These are phyloP conservation scores for Colletotrichum sp. DNA, from an alignment of 2,329 filamentous ascomycete genomes.

Conservation along the genomic window DNA sequence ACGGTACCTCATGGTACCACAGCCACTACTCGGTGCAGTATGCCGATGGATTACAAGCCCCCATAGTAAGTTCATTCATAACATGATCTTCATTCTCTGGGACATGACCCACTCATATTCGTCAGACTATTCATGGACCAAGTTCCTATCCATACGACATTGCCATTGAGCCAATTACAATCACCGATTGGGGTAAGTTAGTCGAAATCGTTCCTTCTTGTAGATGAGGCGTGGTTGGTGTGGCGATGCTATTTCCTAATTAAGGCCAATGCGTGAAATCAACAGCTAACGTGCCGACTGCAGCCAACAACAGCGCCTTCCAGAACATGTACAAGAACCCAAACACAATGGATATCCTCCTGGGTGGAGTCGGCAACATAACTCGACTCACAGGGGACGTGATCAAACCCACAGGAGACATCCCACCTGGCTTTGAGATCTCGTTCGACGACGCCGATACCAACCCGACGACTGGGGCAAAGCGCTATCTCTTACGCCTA, in stretches of 20 bases:
- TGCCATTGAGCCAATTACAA: not conserved
- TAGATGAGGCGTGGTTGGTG: too few species aligned
- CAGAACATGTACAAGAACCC: too few species aligned
- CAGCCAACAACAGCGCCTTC: too few species aligned
- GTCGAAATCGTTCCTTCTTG: too few species aligned
- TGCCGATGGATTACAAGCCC: not conserved
- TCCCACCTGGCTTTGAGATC: not conserved
- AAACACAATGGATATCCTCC: not conserved
- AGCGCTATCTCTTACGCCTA: not conserved
- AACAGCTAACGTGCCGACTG: too few species aligned
- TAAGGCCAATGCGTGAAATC: too few species aligned
- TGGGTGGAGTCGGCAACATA: not conserved
- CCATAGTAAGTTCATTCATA: not conserved
- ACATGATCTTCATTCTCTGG: too few species aligned
- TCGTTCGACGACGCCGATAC: not conserved
- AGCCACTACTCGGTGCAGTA: not conserved
- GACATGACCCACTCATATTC: too few species aligned
- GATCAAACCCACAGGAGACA: too few species aligned
- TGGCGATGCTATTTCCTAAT: too few species aligned
- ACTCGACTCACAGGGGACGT: not conserved
- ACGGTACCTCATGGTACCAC: not conserved
- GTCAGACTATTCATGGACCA: not conserved
- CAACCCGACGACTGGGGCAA: not conserved
- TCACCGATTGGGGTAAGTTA: not conserved
- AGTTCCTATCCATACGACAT: not conserved